Evolutionary conservation across 129 eudicot genomes (phyloP), one percentile per base, ranked within the genome.

Genomic region (Daucus carota): DNA sequence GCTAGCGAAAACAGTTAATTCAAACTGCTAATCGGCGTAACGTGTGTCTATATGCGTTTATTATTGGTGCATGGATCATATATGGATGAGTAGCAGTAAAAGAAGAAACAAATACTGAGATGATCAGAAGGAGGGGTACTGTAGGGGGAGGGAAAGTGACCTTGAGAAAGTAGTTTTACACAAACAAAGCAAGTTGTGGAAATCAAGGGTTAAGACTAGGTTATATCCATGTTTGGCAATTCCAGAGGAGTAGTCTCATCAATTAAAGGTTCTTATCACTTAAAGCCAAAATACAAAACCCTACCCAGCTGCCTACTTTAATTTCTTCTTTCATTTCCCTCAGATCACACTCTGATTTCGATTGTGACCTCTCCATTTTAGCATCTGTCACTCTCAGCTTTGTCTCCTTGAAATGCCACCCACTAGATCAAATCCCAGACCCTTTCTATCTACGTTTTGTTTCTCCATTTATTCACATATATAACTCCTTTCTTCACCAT

Each of bases 331-430:
- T 54, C 11, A 28, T 41, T 81, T 65, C 75, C 73, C 40, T n/a
- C 74, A 24, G 43, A 11, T 70, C 52, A 38, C 38, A 17, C 33
- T 69, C 17, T 70, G 74, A 70, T 22, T 29, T 44, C 77, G 85
- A 86, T 60, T 10, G 72, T 44, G 88, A 84, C 90, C 36, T 34
- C 70, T 87, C 86, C 48, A 76, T 76, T 75, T 71, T 52, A 76
- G 82, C 86, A 77, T 74, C 74, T 73, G 79, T 86, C 90, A 38
- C 36, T 79, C 81, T 78, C 88, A 75, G 43, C 76, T 54, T 81
- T 77, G 79, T 73, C 50, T 65, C 59, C 77, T 73, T 72, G 26
- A 50, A 54, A n/a, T 54, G 65, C 4, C 66, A 41, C 57, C 32
- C 38, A 63, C 38, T 28, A 4, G 38, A 63, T 67, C 22, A 15